phyloP scores from a whole-genome alignment of 2,329 filamentous ascomycete genomes.

The Penicillium sclerotiorum region DNA sequence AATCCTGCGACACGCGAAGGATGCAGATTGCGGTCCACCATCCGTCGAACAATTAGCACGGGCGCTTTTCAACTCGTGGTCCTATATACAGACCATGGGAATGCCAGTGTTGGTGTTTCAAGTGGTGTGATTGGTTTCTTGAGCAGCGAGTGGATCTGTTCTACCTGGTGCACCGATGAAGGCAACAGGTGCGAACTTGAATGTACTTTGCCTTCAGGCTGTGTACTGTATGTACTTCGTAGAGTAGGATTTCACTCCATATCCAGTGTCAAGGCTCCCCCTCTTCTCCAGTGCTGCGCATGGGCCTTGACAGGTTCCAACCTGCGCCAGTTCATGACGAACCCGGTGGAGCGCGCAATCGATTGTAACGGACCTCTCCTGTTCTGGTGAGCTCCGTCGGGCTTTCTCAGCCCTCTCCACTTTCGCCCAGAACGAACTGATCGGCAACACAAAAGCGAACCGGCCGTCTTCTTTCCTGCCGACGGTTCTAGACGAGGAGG shows the following conservation, averaged over 20 bases:
- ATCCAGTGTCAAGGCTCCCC: no score
- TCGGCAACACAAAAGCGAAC: not conserved
- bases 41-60: not conserved
- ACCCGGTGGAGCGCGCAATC: not conserved
- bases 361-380: not conserved
- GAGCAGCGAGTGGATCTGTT: not conserved
- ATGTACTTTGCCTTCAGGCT: not conserved
- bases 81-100: no score
- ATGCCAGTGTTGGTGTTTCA: no score
- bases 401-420: no score
- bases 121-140: not conserved
- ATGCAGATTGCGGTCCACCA: not conserved
- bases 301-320: slow-evolving; percentile 1
- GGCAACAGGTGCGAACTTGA: no score
- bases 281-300: not conserved
- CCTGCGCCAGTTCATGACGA: slow-evolving; percentile 2
- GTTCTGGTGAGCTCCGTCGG: not conserved
- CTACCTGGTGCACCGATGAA: no score
- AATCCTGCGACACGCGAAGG: not conserved
- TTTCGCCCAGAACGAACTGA: not conserved
- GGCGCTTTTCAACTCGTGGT: no score
- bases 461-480: slow-evolving; percentile 2
- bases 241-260: no score
- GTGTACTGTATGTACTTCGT: no score
- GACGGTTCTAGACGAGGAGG: slow-evolving; percentile 17